Conservation (phyloP, 257 asterid species). For the Parsonsia alboflavescens region DNA sequence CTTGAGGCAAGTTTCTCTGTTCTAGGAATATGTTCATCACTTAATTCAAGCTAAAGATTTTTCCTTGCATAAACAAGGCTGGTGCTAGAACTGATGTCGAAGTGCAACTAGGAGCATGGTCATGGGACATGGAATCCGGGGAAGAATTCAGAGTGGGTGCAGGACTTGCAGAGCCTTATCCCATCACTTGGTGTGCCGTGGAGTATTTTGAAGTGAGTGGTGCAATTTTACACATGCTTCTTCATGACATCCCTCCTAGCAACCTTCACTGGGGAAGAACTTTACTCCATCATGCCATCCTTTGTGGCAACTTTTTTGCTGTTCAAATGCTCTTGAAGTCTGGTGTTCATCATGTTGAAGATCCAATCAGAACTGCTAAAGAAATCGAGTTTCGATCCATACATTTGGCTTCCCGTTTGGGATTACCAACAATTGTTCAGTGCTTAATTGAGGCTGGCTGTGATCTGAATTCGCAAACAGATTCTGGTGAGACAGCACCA, state of each 20-base stretch:
- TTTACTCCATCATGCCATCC: constrained; percentile 75
- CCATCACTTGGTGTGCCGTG: constrained; percentile 72
- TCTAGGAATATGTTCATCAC: not conserved
- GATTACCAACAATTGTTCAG: constrained; percentile 41
- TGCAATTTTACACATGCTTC: constrained; percentile 55
- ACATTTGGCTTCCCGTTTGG: constrained; percentile 73
- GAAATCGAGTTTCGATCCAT: constrained; percentile 46
- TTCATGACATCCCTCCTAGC: constrained; percentile 35
- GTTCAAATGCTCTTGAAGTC: constrained; percentile 43
- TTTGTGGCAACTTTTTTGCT: constrained; percentile 53
- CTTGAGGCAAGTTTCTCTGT: not conserved
- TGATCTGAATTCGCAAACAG: constrained; percentile 50
- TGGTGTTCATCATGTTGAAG: constrained; percentile 43
- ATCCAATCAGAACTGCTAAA: constrained; percentile 43
- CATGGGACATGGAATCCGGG: constrained; percentile 77
- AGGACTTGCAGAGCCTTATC: constrained; percentile 73
- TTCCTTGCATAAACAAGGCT: constrained; percentile 31
- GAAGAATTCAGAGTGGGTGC: constrained; percentile 84
- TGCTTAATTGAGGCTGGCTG: constrained; percentile 52
- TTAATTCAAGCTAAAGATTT: not conserved
- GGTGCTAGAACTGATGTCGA: constrained; percentile 55
- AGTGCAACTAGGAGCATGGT: constrained; percentile 79
- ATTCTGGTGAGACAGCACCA: constrained; percentile 56
- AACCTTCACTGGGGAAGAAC: constrained; percentile 48
- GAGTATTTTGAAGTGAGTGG: constrained; percentile 78